Evolutionary conservation across 2,329 filamentous ascomycete species (phyloP).

Genomic region (Aspergillus transmontanensis): DNA sequence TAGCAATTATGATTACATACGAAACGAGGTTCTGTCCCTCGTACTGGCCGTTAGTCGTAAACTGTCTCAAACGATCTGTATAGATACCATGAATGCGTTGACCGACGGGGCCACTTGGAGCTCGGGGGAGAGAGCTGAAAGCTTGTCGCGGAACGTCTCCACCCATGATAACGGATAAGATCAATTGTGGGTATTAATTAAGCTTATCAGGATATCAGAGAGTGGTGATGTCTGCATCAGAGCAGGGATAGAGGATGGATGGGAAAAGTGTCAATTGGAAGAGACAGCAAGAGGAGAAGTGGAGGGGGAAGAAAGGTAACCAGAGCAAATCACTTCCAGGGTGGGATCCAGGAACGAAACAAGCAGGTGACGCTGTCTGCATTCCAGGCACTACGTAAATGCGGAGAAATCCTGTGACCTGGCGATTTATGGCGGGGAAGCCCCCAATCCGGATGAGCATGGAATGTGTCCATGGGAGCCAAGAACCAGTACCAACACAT

Average conservation of each 20-base stretch:
- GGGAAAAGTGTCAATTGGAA: neutral
- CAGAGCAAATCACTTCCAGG: neutral
- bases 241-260: neutral
- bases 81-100: constrained; percentile 86
- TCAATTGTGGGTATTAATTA: neutral
- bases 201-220: neutral
- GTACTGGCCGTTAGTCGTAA: constrained; percentile 79
- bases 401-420: constrained; percentile 3
- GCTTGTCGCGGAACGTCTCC: constrained; percentile 32
- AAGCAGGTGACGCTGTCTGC: constrained; percentile 21
- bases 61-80: constrained; percentile 77
- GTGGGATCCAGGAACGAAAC: constrained; percentile 17
- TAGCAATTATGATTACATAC: constrained; percentile 49
- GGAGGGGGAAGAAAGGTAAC: constrained; percentile 9
- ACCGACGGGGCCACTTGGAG: constrained; percentile 60
- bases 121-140: constrained; percentile 51
- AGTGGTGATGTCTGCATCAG: neutral
- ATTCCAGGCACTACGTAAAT: constrained; percentile 3
- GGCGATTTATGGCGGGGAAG: neutral
- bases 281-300: constrained; percentile 3
- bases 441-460: neutral
- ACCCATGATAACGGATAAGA: constrained; percentile 22
- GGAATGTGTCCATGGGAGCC: constrained; percentile 1
- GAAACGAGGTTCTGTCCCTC: constrained; percentile 71
- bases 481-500: neutral